These are phyloP conservation scores for Suillus subaureus DNA, from an alignment of 768 basidiomycete genomes.

Conservation along the genomic window DNA sequence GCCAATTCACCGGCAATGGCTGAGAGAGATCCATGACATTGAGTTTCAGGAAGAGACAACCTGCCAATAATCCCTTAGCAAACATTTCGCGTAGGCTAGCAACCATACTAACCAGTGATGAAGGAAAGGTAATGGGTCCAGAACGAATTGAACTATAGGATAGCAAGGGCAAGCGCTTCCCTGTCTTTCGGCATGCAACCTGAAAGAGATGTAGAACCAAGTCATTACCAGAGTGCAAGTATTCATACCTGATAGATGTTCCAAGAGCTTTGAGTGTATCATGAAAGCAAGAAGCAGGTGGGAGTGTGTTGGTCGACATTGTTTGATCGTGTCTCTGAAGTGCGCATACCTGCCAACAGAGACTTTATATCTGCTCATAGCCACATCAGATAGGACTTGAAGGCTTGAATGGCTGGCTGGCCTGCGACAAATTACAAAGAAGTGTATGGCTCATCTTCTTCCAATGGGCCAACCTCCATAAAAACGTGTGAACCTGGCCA, in stretches of 20 bases:
- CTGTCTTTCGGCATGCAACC: not conserved
- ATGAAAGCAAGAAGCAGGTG: no score
- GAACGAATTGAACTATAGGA: not conserved
- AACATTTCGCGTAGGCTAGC: not conserved
- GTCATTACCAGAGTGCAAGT: not conserved
- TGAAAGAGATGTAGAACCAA: not conserved
- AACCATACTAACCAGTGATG: not conserved
- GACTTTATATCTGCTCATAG: not conserved
- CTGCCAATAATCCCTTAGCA: not conserved
- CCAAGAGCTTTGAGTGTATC: not conserved
- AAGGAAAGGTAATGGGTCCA: not conserved
- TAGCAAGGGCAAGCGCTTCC: not conserved
- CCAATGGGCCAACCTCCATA: not conserved
- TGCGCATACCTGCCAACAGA: not conserved
- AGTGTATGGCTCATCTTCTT: not conserved
- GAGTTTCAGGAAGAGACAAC: not conserved
- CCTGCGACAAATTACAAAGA: not conserved
- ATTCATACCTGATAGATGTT: not conserved
- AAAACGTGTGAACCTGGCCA: constrained; percentile 4
- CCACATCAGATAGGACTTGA: not conserved
- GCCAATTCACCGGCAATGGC: no score
- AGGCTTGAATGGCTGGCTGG: not conserved
- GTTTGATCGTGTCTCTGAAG: not conserved
- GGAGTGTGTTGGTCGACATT: not conserved
- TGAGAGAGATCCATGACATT: not conserved